Percentiles rank a stretch among this genome's conserved stretches.
Conservation (phyloP, 2,329 filamentous ascomycete genomes). For the Alternaria viburni region DNA sequence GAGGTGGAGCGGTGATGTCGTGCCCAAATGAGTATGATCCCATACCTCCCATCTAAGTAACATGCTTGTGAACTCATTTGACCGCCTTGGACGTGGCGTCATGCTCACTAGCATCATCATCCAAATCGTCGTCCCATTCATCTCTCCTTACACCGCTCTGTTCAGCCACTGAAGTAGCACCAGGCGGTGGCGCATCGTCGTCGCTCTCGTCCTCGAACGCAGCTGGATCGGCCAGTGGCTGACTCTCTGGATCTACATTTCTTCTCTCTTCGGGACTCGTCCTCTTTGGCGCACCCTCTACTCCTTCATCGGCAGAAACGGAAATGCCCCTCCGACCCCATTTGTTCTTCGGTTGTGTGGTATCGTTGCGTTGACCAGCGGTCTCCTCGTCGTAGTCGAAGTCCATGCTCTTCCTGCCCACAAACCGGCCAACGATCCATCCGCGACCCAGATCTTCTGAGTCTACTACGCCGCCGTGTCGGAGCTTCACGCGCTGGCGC, state of each 20-base stretch:
- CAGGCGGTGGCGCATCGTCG: slow-evolving; percentile 44
- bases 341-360: slow-evolving; percentile 47
- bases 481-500: slow-evolving; percentile 90
- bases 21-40: background rate
- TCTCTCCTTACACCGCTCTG: slow-evolving; percentile 46
- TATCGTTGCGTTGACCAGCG: slow-evolving; percentile 48
- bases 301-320: slow-evolving; percentile 64
- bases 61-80: background rate
- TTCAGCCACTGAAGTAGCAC: slow-evolving; percentile 11
- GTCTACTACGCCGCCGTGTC: slow-evolving; percentile 86
- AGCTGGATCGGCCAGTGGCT: slow-evolving; percentile 54
- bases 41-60: background rate
- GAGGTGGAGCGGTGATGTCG: background rate
- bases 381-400: slow-evolving; percentile 64
- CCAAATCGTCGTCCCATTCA: slow-evolving; percentile 49
- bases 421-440: slow-evolving; percentile 81
- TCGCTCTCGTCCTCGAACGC: slow-evolving; percentile 57
- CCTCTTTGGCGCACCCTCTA: slow-evolving; percentile 43
- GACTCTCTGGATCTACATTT: slow-evolving; percentile 37
- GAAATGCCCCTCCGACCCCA: slow-evolving; percentile 67
- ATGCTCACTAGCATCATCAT: slow-evolving; percentile 43
- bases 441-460: slow-evolving; percentile 85
- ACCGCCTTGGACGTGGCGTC: slow-evolving; percentile 24
- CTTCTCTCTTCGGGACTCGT: slow-evolving; percentile 16
- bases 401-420: slow-evolving; percentile 64